Base-by-base conservation (phyloP, 2,329 filamentous ascomycete species). In the Calonectria multiphialidica region DNA sequence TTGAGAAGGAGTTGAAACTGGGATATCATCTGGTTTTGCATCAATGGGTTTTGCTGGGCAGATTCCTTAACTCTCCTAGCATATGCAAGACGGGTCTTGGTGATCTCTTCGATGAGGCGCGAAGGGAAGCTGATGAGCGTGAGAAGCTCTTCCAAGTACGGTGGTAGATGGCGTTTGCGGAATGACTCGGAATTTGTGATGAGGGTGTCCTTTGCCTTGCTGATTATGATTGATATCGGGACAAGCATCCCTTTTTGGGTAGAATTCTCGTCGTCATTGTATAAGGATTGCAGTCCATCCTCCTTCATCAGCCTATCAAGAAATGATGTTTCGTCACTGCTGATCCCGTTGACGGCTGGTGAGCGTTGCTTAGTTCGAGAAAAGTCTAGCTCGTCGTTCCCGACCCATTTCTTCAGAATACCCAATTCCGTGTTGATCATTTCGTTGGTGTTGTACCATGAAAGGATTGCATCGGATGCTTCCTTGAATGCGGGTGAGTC, bases 111-210 rank as follows among this genome's bases (percentile, higher is more conserved):
- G 47, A 99, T 97, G 42, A 99, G 89, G 10, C 97, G 93, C 1
- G 96, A 98, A 1, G 97, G 97, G 80, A 99, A 99, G 84, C 98
- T 98, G 87, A 99, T 98, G 50, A 99, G 88, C 0, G 95, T 98
- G 57, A 98, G 90, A 53, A 99, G 89, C 83, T 99, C 97, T 82
- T 99, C 97, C 71, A 99, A 97, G 81, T 98, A 98, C 0, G 96
- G 96, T 8, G 97, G 97, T 18, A 99, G 87, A 84, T 99, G 96
- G 5, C 96, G 93, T 79, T 96, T 94, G 47, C 93, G 92, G 82
- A 98, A 99, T 1, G 92, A 92, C 73, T 92, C 91, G 3, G 95
- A 94, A 81, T 98, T 98, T 76, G 92, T 88, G 57, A 98, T 98
- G 57, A 98, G 88, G 0, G 96, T 98, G 73, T 91, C 91, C 84